Percentiles rank a stretch among this genome's conserved stretches.
These are phyloP conservation scores for Groenewaldozyma sp. DNA, from an alignment of 1,139 yeast genomes.

Conservation along the genomic window DNA sequence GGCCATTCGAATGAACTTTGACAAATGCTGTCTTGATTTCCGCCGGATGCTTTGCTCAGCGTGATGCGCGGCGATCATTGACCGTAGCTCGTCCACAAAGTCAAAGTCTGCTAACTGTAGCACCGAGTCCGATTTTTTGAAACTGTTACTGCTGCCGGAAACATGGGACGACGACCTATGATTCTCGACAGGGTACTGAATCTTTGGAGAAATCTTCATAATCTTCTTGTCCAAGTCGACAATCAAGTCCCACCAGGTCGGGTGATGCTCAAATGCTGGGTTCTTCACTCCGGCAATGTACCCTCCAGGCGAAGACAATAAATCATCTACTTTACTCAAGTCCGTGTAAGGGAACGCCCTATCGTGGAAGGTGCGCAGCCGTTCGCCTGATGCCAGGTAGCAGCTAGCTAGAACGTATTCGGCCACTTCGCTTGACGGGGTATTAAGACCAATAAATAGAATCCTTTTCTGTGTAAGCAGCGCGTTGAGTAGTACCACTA, in stretches of 20 bases:
- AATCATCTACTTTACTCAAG: conserved; percentile 48
- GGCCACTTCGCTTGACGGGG: conserved; percentile 46
- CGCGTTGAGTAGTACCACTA: conserved; percentile 48
- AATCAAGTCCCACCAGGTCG: conserved; percentile 51
- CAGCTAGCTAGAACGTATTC: conserved; percentile 47
- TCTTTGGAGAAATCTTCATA: conserved; percentile 33
- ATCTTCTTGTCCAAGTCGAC: conserved; percentile 44
- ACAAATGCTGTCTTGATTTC: conserved; percentile 26
- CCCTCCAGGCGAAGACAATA: conserved; percentile 41
- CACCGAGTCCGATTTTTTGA: background rate
- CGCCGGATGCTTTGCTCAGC: conserved; percentile 28
- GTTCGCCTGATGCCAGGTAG: conserved; percentile 48
- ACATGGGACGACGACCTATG: background rate
- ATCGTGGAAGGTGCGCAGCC: conserved; percentile 41
- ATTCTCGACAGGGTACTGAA: conserved; percentile 10
- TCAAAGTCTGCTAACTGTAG: conserved; percentile 19
- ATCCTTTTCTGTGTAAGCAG: conserved; percentile 49
- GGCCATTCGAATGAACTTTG: conserved; percentile 27
- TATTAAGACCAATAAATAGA: conserved; percentile 46
- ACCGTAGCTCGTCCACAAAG: conserved; percentile 27
- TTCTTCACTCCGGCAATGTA: conserved; percentile 61
- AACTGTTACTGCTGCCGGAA: background rate
- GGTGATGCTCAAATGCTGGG: conserved; percentile 53
- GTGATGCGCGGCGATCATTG: conserved; percentile 27
- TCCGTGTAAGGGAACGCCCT: conserved; percentile 53